Evolutionary conservation across 1,284 basidiomycete genomes (phyloP).

Genomic region (Heterobasidion occidentale): DNA sequence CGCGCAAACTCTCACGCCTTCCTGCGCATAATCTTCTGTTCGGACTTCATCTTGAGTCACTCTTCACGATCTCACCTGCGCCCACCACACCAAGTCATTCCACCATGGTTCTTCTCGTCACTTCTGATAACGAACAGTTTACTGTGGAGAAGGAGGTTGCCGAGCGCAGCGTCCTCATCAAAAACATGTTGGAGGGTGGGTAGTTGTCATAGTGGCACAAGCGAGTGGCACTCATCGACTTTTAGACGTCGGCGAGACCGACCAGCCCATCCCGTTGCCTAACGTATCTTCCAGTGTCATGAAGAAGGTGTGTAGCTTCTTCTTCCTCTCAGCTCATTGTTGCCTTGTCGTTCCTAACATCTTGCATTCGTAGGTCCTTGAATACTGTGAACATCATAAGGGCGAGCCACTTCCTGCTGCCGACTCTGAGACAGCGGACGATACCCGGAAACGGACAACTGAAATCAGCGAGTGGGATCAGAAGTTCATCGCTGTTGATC

Average conservation of each 20-base stretch:
- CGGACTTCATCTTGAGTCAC: no score
- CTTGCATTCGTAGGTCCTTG: constrained; percentile 66
- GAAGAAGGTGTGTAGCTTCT: constrained; percentile 67
- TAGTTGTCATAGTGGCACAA: constrained; percentile 1
- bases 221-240: constrained; percentile 4
- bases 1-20: no score
- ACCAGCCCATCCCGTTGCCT: constrained; percentile 91
- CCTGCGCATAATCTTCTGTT: no score
- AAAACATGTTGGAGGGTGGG: constrained; percentile 98
- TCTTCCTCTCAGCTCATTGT: neutral
- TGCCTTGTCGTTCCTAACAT: constrained; percentile 6
- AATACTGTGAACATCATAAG: constrained; percentile 99
- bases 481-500: constrained; percentile 95
- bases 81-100: neutral
- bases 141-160: constrained; percentile 92
- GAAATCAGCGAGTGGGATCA: constrained; percentile 99
- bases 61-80: no score
- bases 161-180: constrained; percentile 93
- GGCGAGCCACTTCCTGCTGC: constrained; percentile 90
- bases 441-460: constrained; percentile 94
- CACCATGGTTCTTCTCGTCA: constrained; percentile 36
- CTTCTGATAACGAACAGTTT: constrained; percentile 96
- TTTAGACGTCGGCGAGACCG: constrained; percentile 81
- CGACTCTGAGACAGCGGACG: constrained; percentile 81
- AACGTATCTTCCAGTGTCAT: constrained; percentile 96